A percentile compares a stretch with the other conserved stretches of the same genome.
These are phyloP conservation scores for Penicillium nucicola DNA, from an alignment of 495 filamentous ascomycete genomes.

Conservation along the genomic window DNA sequence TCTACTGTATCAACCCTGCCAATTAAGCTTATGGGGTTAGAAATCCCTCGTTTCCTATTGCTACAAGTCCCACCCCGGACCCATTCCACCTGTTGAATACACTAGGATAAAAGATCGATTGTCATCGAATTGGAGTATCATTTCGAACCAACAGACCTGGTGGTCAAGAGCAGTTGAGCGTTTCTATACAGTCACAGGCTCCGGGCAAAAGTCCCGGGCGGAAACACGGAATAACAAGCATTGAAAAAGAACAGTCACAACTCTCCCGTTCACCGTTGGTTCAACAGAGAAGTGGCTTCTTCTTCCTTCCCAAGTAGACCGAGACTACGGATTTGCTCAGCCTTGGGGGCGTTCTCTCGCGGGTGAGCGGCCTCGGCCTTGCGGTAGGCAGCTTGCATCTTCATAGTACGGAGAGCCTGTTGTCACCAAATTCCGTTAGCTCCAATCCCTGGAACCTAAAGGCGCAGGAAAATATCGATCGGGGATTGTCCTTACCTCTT, in stretches of 20 bases:
- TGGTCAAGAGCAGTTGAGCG: conserved; percentile 21
- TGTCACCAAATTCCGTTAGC: conserved; percentile 1
- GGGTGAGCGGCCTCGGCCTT: conserved; percentile 72
- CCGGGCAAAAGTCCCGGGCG: conserved; percentile 19
- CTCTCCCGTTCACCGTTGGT: conserved; percentile 21
- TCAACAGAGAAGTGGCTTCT: conserved; percentile 64
- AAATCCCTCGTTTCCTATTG: background rate
- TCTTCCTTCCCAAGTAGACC: conserved; percentile 80
- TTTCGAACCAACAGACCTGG: conserved; percentile 21
- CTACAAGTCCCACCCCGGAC: background rate
- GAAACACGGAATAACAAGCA: conserved; percentile 30
- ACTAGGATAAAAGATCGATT: background rate
- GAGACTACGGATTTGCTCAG: conserved; percentile 77
- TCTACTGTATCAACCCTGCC: background rate
- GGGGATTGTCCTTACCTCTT: conserved; percentile 67
- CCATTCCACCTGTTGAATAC: background rate
- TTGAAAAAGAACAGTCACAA: conserved; percentile 27
- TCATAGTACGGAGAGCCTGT: conserved; percentile 72
- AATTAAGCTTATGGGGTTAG: background rate
- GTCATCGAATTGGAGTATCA: conserved; percentile 30
- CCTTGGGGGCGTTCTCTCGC: conserved; percentile 70
- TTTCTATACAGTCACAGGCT: conserved; percentile 44
- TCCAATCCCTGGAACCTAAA: background rate
- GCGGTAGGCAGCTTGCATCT: conserved; percentile 83
- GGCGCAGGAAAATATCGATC: conserved; percentile 6